Conservation (phyloP, 768 basidiomycete genomes). For the Leccinellum luteum region DNA sequence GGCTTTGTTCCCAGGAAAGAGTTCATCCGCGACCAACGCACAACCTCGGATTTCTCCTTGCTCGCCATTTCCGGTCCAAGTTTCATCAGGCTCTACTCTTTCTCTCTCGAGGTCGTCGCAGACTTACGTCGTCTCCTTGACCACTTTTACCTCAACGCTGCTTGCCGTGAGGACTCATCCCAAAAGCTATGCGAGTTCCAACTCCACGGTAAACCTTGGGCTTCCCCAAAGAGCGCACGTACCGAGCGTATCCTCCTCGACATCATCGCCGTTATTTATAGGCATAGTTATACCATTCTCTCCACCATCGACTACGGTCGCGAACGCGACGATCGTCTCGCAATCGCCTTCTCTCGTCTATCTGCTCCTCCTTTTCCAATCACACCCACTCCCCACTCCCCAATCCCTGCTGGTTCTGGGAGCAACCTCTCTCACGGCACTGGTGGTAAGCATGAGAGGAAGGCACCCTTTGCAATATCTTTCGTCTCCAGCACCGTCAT, state of each 20-base stretch:
- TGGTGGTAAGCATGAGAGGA: conserved; percentile 31
- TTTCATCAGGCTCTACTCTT: conserved; percentile 68
- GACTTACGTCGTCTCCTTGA: conserved; percentile 59
- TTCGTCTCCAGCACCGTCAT: conserved; percentile 65
- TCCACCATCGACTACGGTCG: conserved; percentile 76
- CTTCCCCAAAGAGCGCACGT: conserved; percentile 58
- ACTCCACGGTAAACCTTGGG: conserved; percentile 72
- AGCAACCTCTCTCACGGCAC: conserved; percentile 38
- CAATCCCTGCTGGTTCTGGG: conserved; percentile 38
- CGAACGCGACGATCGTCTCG: conserved; percentile 69
- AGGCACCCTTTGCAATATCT: conserved; percentile 67
- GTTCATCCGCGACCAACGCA: conserved; percentile 59
- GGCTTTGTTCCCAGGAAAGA: conserved; percentile 69
- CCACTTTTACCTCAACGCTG: conserved; percentile 38
- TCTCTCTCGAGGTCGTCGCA: conserved; percentile 50
- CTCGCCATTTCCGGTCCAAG: conserved; percentile 66
- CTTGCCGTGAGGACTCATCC: conserved; percentile 51
- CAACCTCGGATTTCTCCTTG: conserved; percentile 61
- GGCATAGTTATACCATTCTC: conserved; percentile 60
- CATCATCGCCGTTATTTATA: conserved; percentile 60
- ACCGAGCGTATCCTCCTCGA: conserved; percentile 71
- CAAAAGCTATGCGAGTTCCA: conserved; percentile 66
- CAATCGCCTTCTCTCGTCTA: conserved; percentile 66
- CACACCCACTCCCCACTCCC: conserved; percentile 37
- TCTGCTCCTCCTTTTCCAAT: conserved; percentile 33